Evolutionary conservation across 106 monocot species (phyloP), one percentile per base, ranked within the genome.

Genomic region (Platanthera guangdongensis): DNA sequence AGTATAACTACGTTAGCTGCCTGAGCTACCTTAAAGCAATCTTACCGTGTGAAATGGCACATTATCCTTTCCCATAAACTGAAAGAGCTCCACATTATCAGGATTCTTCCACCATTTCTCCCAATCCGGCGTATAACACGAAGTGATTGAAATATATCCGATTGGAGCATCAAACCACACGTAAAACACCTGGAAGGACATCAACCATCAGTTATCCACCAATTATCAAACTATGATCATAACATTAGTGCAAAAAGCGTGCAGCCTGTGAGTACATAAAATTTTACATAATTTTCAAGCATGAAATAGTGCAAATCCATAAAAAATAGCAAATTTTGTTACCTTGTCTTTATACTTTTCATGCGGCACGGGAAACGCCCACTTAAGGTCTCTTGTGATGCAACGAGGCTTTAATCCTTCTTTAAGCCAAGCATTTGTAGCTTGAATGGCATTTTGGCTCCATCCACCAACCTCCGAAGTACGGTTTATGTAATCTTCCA

Each of bases 91-190:
- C 11, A 96, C 95, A 72, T 93, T 87, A 70, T 96, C 81, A 79
- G 95, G 95, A 90, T 96, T 73, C 75, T 93, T 96, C 95, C 95
- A 96, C 95, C 95, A 96, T 65, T 89, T 88, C 76, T 96, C 93
- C 95, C 95, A 96, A 0, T 96, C 93, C 22, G 84, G 57, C 8
- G 91, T 96, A 69, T 93, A 96, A 74, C 89, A 89, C 64, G 90
- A 63, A 6, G 93, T 96, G 52, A 96, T 96, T 0, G 96, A 96
- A 18, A 96, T 69, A 85, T 96, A 96, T 71, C 96, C 96, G 84
- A 96, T 96, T 52, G 96, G 96, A n/a, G 96, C 96, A 91, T 96
- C 96, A 86, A 93, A 96, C 96, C 96, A 96, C 8, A 96, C 96
- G 75, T 96, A 96, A 81, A 96, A 96, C 4, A 96, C 96, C 96